A percentile compares a stretch with the other conserved stretches of the same genome.
Evolutionary conservation across 176 grass and related monocot species (phyloP).

Genomic region (Olyra latifolia): DNA sequence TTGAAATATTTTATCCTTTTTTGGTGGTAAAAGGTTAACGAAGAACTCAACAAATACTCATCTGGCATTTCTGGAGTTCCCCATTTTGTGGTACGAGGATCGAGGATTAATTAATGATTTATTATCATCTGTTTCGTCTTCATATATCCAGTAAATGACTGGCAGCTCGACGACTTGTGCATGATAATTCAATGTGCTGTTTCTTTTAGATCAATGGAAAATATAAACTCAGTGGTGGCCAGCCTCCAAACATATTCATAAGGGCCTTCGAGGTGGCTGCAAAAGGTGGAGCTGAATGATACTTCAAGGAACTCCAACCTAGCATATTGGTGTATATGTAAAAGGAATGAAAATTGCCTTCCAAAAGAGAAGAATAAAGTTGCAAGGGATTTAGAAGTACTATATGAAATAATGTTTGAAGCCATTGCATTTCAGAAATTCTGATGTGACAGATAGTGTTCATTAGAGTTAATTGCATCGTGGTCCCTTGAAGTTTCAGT

Average conservation of each 20-base stretch:
- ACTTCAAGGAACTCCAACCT: background rate
- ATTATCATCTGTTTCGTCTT: background rate
- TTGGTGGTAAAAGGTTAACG: conserved; percentile 63
- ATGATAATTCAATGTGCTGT: conserved; percentile 6
- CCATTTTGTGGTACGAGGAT: conserved; percentile 75
- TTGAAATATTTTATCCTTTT: conserved; percentile 19
- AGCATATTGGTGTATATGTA: background rate
- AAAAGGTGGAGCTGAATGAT: conserved; percentile 35
- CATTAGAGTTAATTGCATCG: background rate
- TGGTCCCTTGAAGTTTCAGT: too few relatives aligned
- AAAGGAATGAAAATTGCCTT: conserved; percentile 1
- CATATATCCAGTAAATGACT: background rate
- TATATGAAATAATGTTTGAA: conserved; percentile 9
- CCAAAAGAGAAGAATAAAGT: background rate
- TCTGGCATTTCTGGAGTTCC: conserved; percentile 82
- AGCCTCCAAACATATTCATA: conserved; percentile 73
- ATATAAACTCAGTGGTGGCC: conserved; percentile 78
- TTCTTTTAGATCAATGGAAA: conserved; percentile 72
- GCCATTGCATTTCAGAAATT: background rate
- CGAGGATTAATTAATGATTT: background rate
- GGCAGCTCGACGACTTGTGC: background rate
- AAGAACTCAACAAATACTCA: conserved; percentile 82
- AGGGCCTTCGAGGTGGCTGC: conserved; percentile 60
- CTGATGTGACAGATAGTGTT: background rate
- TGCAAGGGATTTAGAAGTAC: background rate